Evolutionary conservation across 441 rosid genomes (phyloP).

Genomic region (Populus tomentosa): DNA sequence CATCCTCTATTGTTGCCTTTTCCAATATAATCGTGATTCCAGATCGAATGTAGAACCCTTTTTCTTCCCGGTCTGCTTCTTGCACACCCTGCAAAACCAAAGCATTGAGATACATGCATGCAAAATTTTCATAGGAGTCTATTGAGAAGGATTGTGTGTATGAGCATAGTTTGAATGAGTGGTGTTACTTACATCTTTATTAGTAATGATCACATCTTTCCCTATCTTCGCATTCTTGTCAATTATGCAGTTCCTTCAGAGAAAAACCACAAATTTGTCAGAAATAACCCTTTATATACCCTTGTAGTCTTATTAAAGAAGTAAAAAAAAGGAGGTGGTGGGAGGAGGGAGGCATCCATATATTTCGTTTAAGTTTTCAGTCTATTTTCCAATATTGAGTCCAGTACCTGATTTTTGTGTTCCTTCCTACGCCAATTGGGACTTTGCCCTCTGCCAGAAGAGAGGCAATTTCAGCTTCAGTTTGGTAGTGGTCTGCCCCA

Average conservation of each 20-base stretch:
- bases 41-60: conserved; percentile 80
- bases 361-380: not conserved
- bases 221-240: conserved; percentile 93
- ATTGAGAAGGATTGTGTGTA: not conserved
- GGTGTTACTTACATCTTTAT: conserved; percentile 55
- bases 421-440: conserved; percentile 75
- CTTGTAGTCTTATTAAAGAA: not conserved
- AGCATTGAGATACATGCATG: not conserved
- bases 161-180: not conserved
- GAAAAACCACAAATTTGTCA: conserved; percentile 3
- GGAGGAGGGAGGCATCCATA: not conserved
- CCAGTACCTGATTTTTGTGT: conserved; percentile 67
- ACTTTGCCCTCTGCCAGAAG: conserved; percentile 76
- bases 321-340: not conserved
- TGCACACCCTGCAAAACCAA: conserved; percentile 56
- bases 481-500: conserved; percentile 87
- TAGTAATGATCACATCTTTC: conserved; percentile 62
- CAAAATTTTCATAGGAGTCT: not conserved
- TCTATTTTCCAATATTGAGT: not conserved
- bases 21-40: conserved; percentile 73
- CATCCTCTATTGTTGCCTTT: conserved; percentile 83
- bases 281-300: not conserved
- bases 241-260: conserved; percentile 70
- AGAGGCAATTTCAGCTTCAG: conserved; percentile 87
- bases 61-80: conserved; percentile 80